phyloP scores from a whole-genome alignment of 148 eudicot species.

The Cornus kousa region DNA sequence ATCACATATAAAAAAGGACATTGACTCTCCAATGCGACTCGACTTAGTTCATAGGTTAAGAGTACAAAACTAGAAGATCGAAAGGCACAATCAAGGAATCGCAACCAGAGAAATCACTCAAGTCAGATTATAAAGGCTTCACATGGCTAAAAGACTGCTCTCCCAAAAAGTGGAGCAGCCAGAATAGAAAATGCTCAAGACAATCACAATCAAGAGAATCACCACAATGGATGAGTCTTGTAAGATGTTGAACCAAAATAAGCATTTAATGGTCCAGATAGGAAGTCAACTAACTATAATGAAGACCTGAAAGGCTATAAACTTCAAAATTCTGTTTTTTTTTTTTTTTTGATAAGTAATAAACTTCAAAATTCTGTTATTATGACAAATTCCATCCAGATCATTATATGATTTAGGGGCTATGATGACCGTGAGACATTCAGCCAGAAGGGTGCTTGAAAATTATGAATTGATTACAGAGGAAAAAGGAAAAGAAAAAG shows the following conservation, averaged over 20 bases:
- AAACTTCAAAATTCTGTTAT: not conserved
- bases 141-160: not conserved
- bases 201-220: not conserved
- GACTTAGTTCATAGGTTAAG: slow-evolving; percentile 6
- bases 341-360: no score
- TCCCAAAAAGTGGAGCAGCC: not conserved
- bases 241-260: not conserved
- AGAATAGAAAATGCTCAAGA: not conserved
- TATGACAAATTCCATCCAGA: not conserved
- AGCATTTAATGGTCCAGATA: not conserved
- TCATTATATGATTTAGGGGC: not conserved
- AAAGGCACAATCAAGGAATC: slow-evolving; percentile 3
- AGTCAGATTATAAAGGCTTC: not conserved
- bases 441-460: not conserved
- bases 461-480: not conserved
- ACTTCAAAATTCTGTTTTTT: not conserved
- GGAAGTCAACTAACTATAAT: not conserved
- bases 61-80: not conserved
- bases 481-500: not conserved
- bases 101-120: not conserved
- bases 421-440: not conserved
- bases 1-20: not conserved
- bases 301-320: not conserved
- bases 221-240: not conserved
- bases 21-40: not conserved